Evolutionary conservation across 208 protist species (phyloP).

Genomic region (Acanthamoeba lenticulata): DNA sequence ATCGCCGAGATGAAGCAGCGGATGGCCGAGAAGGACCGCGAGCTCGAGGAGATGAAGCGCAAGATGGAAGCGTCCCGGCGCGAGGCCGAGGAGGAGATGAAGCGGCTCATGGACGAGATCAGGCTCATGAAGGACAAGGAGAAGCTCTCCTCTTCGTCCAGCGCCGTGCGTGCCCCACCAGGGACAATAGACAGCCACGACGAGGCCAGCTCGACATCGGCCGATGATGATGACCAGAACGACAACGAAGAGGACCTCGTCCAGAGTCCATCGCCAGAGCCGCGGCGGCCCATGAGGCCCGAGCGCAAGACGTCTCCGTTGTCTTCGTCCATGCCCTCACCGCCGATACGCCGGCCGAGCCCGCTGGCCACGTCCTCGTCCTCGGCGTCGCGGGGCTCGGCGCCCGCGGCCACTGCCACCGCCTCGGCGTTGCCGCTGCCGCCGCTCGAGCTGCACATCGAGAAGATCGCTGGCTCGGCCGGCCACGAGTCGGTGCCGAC

Average conservation of each 20-base stretch:
- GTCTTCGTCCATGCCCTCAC: not conserved
- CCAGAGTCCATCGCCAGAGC: not conserved
- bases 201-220: not conserved
- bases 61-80: conserved; percentile 11
- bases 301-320: not conserved
- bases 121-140: conserved; percentile 36
- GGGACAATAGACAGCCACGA: no score
- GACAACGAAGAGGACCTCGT: no score
- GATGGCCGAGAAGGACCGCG: not conserved
- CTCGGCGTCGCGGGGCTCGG: not conserved
- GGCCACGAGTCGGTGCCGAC: not conserved
- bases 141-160: not conserved
- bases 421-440: not conserved
- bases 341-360: not conserved
- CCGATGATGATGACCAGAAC: not conserved
- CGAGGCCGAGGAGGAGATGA: conserved; percentile 11
- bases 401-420: not conserved
- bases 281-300: not conserved
- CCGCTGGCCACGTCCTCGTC: not conserved
- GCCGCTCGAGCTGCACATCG: conserved; percentile 8
- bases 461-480: not conserved
- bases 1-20: not conserved
- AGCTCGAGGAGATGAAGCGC: conserved; percentile 30
- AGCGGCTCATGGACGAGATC: conserved; percentile 16
- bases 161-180: not conserved